These are phyloP conservation scores for Chalaropsis ovoidea DNA, from an alignment of 2,329 filamentous ascomycete genomes.

Conservation along the genomic window DNA sequence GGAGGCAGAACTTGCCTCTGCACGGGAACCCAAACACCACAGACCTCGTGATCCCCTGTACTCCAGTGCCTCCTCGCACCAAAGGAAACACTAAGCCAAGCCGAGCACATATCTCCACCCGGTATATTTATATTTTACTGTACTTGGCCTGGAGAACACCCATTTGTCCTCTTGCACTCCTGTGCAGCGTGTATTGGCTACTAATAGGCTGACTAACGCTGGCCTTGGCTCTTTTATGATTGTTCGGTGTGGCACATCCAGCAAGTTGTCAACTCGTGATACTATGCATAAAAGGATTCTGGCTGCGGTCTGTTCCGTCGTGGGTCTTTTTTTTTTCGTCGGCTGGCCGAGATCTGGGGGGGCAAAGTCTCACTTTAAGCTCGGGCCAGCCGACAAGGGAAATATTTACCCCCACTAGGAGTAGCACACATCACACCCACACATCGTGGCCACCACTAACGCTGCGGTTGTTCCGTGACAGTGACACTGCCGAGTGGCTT, in stretches of 20 bases:
- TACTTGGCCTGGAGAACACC: not conserved
- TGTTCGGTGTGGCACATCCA: not conserved
- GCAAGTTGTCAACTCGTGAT: not conserved
- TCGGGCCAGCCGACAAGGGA: conserved; percentile 1
- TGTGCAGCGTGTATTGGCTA: not conserved
- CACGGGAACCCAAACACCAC: no score
- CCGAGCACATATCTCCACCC: not conserved
- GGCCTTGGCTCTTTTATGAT: no score
- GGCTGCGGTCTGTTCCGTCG: not conserved
- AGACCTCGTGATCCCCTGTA: not conserved
- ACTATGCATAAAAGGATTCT: not conserved
- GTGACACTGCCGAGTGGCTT: not conserved
- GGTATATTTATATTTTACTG: not conserved
- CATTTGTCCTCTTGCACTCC: not conserved
- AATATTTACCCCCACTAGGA: not conserved
- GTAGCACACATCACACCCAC: not conserved
- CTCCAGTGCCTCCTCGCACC: not conserved
- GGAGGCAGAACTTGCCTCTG: not conserved
- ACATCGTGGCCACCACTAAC: no score
- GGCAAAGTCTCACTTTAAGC: not conserved
- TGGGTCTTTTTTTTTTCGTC: not conserved
- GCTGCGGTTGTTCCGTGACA: no score
- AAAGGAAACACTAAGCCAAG: conserved; percentile 8
- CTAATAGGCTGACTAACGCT: no score
- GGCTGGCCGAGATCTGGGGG: not conserved